phyloP scores from a whole-genome alignment of 192 early-diverging fungal species.

The Backusella tarrabulga region DNA sequence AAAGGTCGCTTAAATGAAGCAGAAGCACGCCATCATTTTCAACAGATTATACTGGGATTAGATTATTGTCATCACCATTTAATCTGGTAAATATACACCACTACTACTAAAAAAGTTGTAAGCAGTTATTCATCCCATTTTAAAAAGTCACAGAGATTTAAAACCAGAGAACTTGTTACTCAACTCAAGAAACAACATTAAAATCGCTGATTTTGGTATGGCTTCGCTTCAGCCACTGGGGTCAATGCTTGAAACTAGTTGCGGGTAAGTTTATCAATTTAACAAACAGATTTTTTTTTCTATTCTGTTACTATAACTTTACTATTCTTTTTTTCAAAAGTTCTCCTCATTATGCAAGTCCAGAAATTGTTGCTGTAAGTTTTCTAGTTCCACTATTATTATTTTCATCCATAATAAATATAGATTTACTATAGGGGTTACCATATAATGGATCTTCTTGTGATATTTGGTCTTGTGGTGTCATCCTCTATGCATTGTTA shows the following conservation, averaged over 20 bases:
- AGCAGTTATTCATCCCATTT: background rate
- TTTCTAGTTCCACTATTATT: conserved; percentile 2
- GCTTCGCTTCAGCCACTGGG: conserved; percentile 54
- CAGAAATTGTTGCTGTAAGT: conserved; percentile 68
- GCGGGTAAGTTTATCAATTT: conserved; percentile 49
- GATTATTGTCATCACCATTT: conserved; percentile 65
- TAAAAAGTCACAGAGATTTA: conserved; percentile 80
- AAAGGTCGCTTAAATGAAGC: conserved; percentile 56
- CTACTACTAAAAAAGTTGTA: background rate
- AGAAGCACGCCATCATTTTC: conserved; percentile 67
- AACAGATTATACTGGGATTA: conserved; percentile 70
- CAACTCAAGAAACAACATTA: conserved; percentile 61
- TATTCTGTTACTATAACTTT: conserved; percentile 22
- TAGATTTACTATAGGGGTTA: conserved; percentile 40
- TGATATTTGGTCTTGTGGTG: conserved; percentile 76
- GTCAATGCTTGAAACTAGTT: conserved; percentile 64
- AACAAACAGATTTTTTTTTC: conserved; percentile 12
- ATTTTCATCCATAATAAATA: background rate
- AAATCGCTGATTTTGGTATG: conserved; percentile 96
- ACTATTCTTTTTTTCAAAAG: conserved; percentile 32
- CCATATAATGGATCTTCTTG: conserved; percentile 66
- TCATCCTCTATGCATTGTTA: conserved; percentile 70
- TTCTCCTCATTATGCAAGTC: conserved; percentile 72
- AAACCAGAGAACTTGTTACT: conserved; percentile 83
- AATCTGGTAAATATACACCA: conserved; percentile 53